A percentile compares a stretch with the other conserved stretches of the same genome.
These are phyloP conservation scores for Colletotrichum kahawae DNA, from an alignment of 2,329 filamentous ascomycete genomes.

Conservation along the genomic window DNA sequence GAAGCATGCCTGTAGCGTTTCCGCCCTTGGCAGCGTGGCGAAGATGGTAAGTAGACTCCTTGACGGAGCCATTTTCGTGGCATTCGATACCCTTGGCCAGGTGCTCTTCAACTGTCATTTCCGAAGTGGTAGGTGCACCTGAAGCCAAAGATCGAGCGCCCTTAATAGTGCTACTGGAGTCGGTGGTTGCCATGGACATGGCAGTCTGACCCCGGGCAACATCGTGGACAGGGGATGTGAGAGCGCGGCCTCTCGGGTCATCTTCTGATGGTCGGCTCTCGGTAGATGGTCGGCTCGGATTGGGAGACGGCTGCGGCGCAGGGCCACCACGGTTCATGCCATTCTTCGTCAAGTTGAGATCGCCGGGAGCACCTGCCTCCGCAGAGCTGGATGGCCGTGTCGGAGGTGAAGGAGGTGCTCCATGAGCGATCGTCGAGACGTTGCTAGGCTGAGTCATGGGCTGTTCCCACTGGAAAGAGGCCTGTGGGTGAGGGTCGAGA, in stretches of 20 bases:
- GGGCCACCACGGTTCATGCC: slow-evolving; percentile 48
- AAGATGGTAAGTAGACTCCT: slow-evolving; percentile 95
- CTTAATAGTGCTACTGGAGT: slow-evolving; percentile 60
- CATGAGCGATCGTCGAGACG: slow-evolving; percentile 45
- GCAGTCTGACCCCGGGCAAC: slow-evolving; percentile 47
- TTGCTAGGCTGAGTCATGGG: slow-evolving; percentile 46
- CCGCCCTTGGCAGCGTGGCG: slow-evolving; percentile 86
- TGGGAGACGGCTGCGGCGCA: slow-evolving; percentile 48
- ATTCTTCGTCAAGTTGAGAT: slow-evolving; percentile 44
- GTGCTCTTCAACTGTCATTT: slow-evolving; percentile 86
- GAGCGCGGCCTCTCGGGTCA: slow-evolving; percentile 48
- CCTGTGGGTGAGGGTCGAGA: slow-evolving; percentile 55
- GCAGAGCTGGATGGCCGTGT: slow-evolving; percentile 65
- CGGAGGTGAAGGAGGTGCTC: slow-evolving; percentile 65
- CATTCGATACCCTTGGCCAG: slow-evolving; percentile 87
- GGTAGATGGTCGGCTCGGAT: slow-evolving; percentile 49
- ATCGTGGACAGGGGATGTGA: slow-evolving; percentile 43
- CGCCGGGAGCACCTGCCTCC: slow-evolving; percentile 41
- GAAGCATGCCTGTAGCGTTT: slow-evolving; percentile 90
- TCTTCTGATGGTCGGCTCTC: slow-evolving; percentile 56
- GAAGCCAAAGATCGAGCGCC: slow-evolving; percentile 47
- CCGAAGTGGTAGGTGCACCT: slow-evolving; percentile 62
- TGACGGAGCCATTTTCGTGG: slow-evolving; percentile 85
- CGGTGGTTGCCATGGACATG: slow-evolving; percentile 54
- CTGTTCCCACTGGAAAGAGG: slow-evolving; percentile 70